Evolutionary conservation across 768 basidiomycete species (phyloP).

Genomic region (Hemileccinum impolitum): DNA sequence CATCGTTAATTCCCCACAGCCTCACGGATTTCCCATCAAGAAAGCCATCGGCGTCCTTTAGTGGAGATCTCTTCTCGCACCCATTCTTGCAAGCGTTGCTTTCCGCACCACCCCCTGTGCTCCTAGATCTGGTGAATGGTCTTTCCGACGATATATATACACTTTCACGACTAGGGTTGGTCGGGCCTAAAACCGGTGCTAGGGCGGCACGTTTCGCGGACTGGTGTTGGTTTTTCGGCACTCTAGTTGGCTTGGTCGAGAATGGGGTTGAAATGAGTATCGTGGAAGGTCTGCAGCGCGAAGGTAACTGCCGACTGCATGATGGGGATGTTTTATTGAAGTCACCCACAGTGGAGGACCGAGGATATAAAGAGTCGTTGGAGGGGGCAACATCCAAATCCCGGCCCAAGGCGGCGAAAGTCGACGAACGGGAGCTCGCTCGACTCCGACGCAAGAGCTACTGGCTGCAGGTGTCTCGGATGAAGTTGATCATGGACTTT

Average conservation of each 20-base stretch:
- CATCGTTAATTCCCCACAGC: slow-evolving; percentile 23
- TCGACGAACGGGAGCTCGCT: slow-evolving; percentile 68
- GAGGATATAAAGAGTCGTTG: slow-evolving; percentile 74
- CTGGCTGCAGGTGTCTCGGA: slow-evolving; percentile 68
- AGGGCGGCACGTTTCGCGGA: slow-evolving; percentile 74
- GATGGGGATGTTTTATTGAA: neutral
- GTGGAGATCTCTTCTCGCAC: slow-evolving; percentile 35
- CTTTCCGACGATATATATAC: slow-evolving; percentile 78
- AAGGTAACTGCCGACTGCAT: slow-evolving; percentile 43
- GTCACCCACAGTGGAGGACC: slow-evolving; percentile 56
- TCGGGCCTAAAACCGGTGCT: slow-evolving; percentile 61
- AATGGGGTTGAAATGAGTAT: slow-evolving; percentile 77
- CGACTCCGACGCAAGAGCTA: slow-evolving; percentile 68
- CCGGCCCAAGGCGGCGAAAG: slow-evolving; percentile 50
- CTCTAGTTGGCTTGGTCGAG: slow-evolving; percentile 77
- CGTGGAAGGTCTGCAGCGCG: slow-evolving; percentile 56
- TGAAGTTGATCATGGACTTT: slow-evolving; percentile 79
- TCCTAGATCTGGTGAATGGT: slow-evolving; percentile 73
- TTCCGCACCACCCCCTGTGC: slow-evolving; percentile 77
- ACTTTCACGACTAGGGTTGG: slow-evolving; percentile 65
- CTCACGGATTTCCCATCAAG: slow-evolving; percentile 12
- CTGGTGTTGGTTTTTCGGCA: slow-evolving; percentile 85
- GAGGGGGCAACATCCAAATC: slow-evolving; percentile 67
- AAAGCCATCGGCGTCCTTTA: slow-evolving; percentile 7
- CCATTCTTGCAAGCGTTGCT: slow-evolving; percentile 73